These are phyloP conservation scores for Xylariales sp. DNA, from an alignment of 2,329 filamentous ascomycete genomes.

Conservation along the genomic window DNA sequence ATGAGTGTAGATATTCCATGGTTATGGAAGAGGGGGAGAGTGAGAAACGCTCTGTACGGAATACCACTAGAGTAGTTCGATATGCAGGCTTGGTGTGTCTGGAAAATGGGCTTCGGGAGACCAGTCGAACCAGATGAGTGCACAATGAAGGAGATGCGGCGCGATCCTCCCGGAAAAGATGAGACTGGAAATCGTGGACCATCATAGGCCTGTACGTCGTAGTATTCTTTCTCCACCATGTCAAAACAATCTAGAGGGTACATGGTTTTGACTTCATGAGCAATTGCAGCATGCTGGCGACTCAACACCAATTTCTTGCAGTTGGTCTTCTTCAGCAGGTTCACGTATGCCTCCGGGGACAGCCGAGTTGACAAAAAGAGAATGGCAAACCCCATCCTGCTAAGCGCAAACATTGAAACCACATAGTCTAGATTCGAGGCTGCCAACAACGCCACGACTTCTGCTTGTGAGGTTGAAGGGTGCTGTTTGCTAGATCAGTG, in stretches of 20 bases:
- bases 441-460: slow-evolving; percentile 33
- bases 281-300: slow-evolving; percentile 24
- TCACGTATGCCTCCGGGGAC: slow-evolving; percentile 32
- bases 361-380: slow-evolving; percentile 39
- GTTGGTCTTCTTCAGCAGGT: slow-evolving; percentile 30
- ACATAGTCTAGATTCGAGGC: slow-evolving; percentile 36
- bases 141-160: slow-evolving; percentile 32
- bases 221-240: slow-evolving; percentile 18
- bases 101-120: slow-evolving; percentile 35
- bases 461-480: background rate
- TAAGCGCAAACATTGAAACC: slow-evolving; percentile 37
- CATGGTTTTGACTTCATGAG: slow-evolving; percentile 22
- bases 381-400: slow-evolving; percentile 36
- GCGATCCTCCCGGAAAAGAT: background rate
- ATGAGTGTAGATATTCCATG: slow-evolving; percentile 35
- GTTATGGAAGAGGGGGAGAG: slow-evolving; percentile 38
- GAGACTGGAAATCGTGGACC: slow-evolving; percentile 6
- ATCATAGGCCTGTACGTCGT: slow-evolving; percentile 9
- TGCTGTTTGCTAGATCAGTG: background rate
- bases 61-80: background rate
- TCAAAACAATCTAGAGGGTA: slow-evolving; percentile 14
- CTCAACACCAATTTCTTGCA: slow-evolving; percentile 31
- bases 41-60: slow-evolving; percentile 30
- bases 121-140: slow-evolving; percentile 46
- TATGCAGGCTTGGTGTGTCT: background rate